These are phyloP conservation scores for Rhizopogon sp. DNA, from an alignment of 768 basidiomycete genomes.

Conservation along the genomic window DNA sequence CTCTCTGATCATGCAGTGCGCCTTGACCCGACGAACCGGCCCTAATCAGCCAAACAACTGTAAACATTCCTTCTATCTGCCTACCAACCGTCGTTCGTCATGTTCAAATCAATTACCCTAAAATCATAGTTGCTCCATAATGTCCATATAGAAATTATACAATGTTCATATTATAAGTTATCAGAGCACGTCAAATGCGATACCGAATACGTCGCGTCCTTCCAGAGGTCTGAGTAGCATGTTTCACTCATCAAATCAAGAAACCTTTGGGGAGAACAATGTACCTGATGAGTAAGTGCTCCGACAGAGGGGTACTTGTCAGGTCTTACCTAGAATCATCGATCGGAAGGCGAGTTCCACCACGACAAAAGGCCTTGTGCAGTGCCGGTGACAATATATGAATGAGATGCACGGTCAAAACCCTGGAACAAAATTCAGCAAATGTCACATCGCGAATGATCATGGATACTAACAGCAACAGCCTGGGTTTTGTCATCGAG, in stretches of 20 bases:
- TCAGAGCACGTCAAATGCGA: slow-evolving; percentile 9
- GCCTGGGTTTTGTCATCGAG: slow-evolving; percentile 29
- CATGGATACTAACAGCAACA: slow-evolving; percentile 26
- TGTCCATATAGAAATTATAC: slow-evolving; percentile 22
- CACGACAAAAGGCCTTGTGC: slow-evolving; percentile 49
- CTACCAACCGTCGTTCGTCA: not conserved
- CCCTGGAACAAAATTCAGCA: slow-evolving; percentile 28
- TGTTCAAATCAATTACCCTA: not conserved
- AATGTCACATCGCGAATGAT: slow-evolving; percentile 15
- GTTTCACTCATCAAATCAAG: not conserved
- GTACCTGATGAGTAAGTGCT: not conserved
- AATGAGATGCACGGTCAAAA: slow-evolving; percentile 37
- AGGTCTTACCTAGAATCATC: not conserved
- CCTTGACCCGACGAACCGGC: slow-evolving; percentile 22
- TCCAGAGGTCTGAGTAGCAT: slow-evolving; percentile 1
- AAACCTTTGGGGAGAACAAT: not conserved
- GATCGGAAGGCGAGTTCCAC: slow-evolving; percentile 39
- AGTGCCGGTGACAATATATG: slow-evolving; percentile 52
- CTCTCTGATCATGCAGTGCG: slow-evolving; percentile 14
- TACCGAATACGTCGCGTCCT: slow-evolving; percentile 26
- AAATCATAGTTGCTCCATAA: slow-evolving; percentile 1
- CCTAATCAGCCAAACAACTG: slow-evolving; percentile 29
- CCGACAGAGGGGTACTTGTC: not conserved
- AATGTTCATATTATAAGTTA: slow-evolving; percentile 18
- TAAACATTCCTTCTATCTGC: slow-evolving; percentile 14